Evolutionary conservation across 2,329 filamentous ascomycete genomes (phyloP).

Genomic region (Alternaria sp.): DNA sequence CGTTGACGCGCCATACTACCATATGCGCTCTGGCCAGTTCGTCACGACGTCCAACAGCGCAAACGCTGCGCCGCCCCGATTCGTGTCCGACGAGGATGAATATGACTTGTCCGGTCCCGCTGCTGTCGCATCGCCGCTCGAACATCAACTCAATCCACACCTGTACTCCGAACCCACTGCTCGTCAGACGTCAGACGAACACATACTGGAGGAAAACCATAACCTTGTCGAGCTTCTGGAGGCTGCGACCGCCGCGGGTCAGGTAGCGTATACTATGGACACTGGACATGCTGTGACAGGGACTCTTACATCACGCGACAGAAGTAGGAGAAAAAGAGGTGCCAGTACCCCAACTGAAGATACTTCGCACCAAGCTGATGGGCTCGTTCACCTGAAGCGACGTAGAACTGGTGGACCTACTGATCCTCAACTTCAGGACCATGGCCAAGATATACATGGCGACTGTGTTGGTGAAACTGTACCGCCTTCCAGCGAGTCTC

Average conservation of each 20-base stretch:
- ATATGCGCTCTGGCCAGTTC: conserved; percentile 41
- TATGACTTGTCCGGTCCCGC: conserved; percentile 31
- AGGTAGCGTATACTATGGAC: conserved; percentile 29
- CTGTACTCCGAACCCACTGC: conserved; percentile 24
- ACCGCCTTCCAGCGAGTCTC: conserved; percentile 26
- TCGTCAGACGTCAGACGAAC: conserved; percentile 24
- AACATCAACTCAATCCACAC: conserved; percentile 24
- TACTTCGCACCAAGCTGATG: conserved; percentile 9
- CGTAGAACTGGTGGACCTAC: conserved; percentile 27
- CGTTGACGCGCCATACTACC: conserved; percentile 45
- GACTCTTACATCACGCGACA: conserved; percentile 13
- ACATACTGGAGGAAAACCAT: conserved; percentile 39
- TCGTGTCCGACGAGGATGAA: conserved; percentile 29
- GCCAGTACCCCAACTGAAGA: conserved; percentile 21
- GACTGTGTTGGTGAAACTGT: conserved; percentile 17
- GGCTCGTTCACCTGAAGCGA: conserved; percentile 29
- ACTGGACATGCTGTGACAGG: conserved; percentile 6
- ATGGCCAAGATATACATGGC: conserved; percentile 1
- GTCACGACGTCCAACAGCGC: conserved; percentile 29
- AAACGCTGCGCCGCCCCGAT: conserved; percentile 31
- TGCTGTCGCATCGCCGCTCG: conserved; percentile 18
- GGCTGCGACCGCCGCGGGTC: conserved; percentile 47
- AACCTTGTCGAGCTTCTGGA: conserved; percentile 48
- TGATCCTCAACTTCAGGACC: conserved; percentile 21
- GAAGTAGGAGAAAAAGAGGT: conserved; percentile 40